Evolutionary conservation across 2,329 filamentous ascomycete species (phyloP).

Genomic region (Cladosporium halotolerans): DNA sequence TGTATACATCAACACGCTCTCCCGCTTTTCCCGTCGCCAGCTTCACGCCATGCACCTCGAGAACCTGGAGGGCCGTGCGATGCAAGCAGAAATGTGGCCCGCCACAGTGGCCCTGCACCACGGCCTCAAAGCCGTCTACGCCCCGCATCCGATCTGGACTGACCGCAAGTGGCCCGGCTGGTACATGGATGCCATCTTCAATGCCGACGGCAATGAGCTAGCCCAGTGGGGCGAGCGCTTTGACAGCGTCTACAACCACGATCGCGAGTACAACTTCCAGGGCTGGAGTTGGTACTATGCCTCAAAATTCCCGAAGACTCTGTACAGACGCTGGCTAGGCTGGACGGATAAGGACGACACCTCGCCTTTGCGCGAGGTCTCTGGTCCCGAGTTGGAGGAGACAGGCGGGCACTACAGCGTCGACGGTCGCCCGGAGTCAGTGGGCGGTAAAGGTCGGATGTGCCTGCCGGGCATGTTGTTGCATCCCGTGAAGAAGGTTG

Average conservation of each 20-base stretch:
- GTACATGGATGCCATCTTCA: constrained; percentile 73
- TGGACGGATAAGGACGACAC: constrained; percentile 72
- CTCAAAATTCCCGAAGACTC: constrained; percentile 68
- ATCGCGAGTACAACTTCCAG: constrained; percentile 80
- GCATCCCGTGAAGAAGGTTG: constrained; percentile 45
- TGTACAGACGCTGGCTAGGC: constrained; percentile 84
- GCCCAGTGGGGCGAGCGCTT: constrained; percentile 39
- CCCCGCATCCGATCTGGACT: constrained; percentile 80
- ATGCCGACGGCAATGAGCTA: constrained; percentile 56
- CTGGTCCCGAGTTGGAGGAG: constrained; percentile 38
- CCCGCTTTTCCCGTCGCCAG: constrained; percentile 72
- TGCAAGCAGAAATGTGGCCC: constrained; percentile 97
- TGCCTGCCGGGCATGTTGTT: constrained; percentile 42
- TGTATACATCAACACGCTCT: constrained; percentile 81
- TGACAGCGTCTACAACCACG: constrained; percentile 44
- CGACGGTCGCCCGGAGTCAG: constrained; percentile 46
- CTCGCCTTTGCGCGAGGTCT: constrained; percentile 64
- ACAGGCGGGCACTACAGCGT: constrained; percentile 10
- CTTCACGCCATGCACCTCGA: constrained; percentile 85
- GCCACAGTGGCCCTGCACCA: constrained; percentile 82
- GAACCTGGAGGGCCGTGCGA: constrained; percentile 79
- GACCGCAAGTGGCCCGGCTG: constrained; percentile 79
- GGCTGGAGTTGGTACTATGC: constrained; percentile 92
- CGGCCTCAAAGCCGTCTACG: constrained; percentile 86
- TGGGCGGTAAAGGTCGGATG: constrained; percentile 42